A percentile compares a stretch with the other conserved stretches of the same genome.
phyloP scores from a whole-genome alignment of 352 stramenopile genomes.

The Globisporangium canariense region DNA sequence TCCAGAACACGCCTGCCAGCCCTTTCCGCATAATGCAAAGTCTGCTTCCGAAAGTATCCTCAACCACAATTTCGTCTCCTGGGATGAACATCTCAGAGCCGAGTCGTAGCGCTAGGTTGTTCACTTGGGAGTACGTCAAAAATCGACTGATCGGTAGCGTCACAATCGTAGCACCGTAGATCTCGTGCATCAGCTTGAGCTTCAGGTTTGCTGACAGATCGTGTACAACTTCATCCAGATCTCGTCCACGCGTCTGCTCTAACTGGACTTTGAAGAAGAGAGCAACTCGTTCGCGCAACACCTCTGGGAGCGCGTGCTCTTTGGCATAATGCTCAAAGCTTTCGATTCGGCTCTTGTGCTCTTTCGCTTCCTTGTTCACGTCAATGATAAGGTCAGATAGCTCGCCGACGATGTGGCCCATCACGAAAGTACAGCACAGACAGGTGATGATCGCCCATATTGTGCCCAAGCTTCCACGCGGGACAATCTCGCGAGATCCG shows the following conservation, averaged over 20 bases:
- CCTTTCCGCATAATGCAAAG: slow-evolving; percentile 63
- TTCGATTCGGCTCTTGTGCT: slow-evolving; percentile 65
- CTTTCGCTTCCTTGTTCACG: slow-evolving; percentile 66
- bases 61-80: slow-evolving; percentile 54
- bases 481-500: slow-evolving; percentile 54
- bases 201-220: slow-evolving; percentile 67
- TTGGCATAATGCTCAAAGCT: slow-evolving; percentile 78
- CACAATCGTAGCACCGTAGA: slow-evolving; percentile 53
- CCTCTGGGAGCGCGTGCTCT: slow-evolving; percentile 43
- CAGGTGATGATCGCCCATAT: slow-evolving; percentile 58
- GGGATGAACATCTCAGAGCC: slow-evolving; percentile 67
- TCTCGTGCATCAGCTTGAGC: slow-evolving; percentile 72
- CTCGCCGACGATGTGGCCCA: slow-evolving; percentile 70
- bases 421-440: slow-evolving; percentile 68
- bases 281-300: slow-evolving; percentile 43
- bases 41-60: slow-evolving; percentile 51
- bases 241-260: slow-evolving; percentile 41
- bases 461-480: slow-evolving; percentile 35
- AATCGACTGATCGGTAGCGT: slow-evolving; percentile 56
- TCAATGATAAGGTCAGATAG: slow-evolving; percentile 74
- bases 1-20: slow-evolving; percentile 52
- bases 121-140: slow-evolving; percentile 52
- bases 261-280: slow-evolving; percentile 66
- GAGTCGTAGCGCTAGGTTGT: slow-evolving; percentile 62
- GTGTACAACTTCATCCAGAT: slow-evolving; percentile 46